Base-by-base conservation (phyloP, 78 protist species). In the Monocercomonoides exilis region DNA sequence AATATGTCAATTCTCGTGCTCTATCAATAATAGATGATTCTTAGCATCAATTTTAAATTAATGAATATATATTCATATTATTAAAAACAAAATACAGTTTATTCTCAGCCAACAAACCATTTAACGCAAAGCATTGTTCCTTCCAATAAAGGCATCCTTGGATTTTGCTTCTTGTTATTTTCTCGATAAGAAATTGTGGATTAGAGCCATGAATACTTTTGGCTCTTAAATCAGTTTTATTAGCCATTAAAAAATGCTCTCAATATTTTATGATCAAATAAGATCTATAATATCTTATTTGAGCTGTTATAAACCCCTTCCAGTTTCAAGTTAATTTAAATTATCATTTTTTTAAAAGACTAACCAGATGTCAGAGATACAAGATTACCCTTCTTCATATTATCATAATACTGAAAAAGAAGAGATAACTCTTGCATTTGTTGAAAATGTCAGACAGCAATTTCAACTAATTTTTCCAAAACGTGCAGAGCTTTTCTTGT, bases 41-140 rank as follows among this genome's bases (percentile, higher is more conserved):
- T 38, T 21, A 54, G 32, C 46, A 1, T 3, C 84, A 84, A 2
- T 3, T 11, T 38, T 5, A 45, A 1, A 45, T 42, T 41, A 29
- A 3, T 3, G 21, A 29, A 81, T 33, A 5, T 34, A 38, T 44
- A 33, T 1, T 34, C n/a, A 2, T 2, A 3, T 6, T 3, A 2
- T 46, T n/a, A 41, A 3, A 33, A 81, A 33, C 4, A 33, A 2
- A 33, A 45, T 45, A 3, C 46, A 45, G 2, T 11, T n/a, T 3
- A 2, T 63, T n/a, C 2, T 3, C 34, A 1, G 1, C 29, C 32
- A 36, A 41, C 88, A 1, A 46, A 90, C 93, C 93, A 2, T 89
- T 89, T 35, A 97, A 92, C 29, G 94, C 99, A 44, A 96, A 95
- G 89, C 98, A 96, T 43, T 96, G 94, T 80, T 97, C 98, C 86